Base-by-base conservation (phyloP, 768 basidiomycete genomes). In the Tylopilus rubrobrunneus region DNA sequence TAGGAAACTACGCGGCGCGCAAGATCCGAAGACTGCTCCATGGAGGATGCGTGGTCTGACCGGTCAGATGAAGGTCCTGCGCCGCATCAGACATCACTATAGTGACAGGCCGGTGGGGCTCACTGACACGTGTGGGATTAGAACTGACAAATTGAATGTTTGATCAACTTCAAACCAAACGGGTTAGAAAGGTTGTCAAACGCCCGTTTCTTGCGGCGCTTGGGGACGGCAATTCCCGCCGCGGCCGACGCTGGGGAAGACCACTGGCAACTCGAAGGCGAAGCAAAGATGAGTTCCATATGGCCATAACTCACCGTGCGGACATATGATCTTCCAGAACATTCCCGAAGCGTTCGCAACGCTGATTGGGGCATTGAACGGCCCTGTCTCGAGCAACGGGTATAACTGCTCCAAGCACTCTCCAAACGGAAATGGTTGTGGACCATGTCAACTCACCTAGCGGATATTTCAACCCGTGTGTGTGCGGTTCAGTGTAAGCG, bases 361-460 rank as follows among this genome's bases (percentile, higher is more conserved):
- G 14, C 19, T 7, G 15, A 29, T 39, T 39, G n/a, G 56, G 56
- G 34, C 25, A 45, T 34, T 34, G 56, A 34, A 59, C 29, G 31
- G 31, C 14, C 45, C 25, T 21, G 21, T 17, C 15, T 33, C 28
- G 31, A 27, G 34, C 17, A 9, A 36, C 31, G 27, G 29, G 17
- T 33, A 15, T 31, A 34, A 5, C 29, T 12, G 25, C 29, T 23
- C 21, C 23, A 11, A 37, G 33, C 25, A 12, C 40, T 29, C 19
- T 44, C 17, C 11, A 31, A 28, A 21, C 57, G 57, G 57, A 58
- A 43, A 58, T 58, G 50, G 58, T 17, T n/a, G 29, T 7, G 19
- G 41, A 41, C 27, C 14, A n/a, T 52, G 51, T 25, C 2, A 14
- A 10, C 14, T 45, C 39, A 10, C 27, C 25, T 14, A 34, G 45